Percentiles rank a stretch among this genome's conserved stretches.
Evolutionary conservation across 1,139 yeast genomes (phyloP).

Genomic region (Kluyveromyces sp.): DNA sequence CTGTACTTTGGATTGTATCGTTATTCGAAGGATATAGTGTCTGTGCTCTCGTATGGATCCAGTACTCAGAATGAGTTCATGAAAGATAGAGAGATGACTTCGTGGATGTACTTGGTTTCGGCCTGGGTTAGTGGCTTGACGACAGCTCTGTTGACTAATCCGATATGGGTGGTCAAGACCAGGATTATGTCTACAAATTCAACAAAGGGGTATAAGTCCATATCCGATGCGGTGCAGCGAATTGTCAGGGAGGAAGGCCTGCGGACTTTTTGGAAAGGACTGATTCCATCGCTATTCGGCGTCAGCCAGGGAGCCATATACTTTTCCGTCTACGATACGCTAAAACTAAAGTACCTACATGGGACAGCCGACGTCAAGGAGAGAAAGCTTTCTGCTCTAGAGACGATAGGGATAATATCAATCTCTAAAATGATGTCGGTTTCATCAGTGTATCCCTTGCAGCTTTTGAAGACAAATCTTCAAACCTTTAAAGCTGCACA

Average conservation of each 20-base stretch:
- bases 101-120: constrained; percentile 39
- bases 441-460: constrained; percentile 72
- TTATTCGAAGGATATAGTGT: constrained; percentile 40
- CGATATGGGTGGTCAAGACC: constrained; percentile 95
- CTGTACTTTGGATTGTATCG: constrained; percentile 72
- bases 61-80: constrained; percentile 10
- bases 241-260: constrained; percentile 60
- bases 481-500: constrained; percentile 44
- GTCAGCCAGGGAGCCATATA: constrained; percentile 88
- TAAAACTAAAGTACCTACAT: constrained; percentile 33
- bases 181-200: constrained; percentile 63
- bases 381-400: constrained; percentile 40
- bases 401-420: constrained; percentile 61
- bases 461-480: constrained; percentile 69
- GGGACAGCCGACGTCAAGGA: constrained; percentile 16
- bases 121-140: constrained; percentile 66
- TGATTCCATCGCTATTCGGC: constrained; percentile 72
- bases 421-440: constrained; percentile 65
- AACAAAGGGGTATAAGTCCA: constrained; percentile 49
- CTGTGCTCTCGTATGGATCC: constrained; percentile 12
- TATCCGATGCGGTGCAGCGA: constrained; percentile 46
- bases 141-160: constrained; percentile 77
- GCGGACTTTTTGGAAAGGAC: constrained; percentile 72
- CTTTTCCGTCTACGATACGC: constrained; percentile 73
- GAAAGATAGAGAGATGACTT: constrained; percentile 24